Evolutionary conservation across 371 early-diverging fungal genomes (phyloP).

Genomic region (Mucor saturninus): DNA sequence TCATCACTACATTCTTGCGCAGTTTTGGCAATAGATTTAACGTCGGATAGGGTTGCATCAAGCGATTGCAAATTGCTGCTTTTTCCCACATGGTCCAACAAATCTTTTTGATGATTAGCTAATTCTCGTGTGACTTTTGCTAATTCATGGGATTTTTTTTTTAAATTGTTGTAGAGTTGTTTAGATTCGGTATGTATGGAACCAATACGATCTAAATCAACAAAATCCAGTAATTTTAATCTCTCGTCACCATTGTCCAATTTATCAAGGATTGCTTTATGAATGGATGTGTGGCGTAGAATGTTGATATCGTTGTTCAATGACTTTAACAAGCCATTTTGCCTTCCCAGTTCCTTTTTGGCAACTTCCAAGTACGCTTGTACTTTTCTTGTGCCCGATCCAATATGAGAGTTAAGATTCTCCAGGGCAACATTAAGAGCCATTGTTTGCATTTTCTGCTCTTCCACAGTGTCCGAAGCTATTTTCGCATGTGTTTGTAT

Average conservation of each 20-base stretch:
- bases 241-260: not conserved
- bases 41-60: constrained; percentile 37
- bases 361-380: constrained; percentile 20
- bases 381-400: constrained; percentile 20
- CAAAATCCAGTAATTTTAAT: constrained; percentile 30
- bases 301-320: constrained; percentile 33
- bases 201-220: constrained; percentile 28
- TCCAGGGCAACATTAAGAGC: constrained; percentile 65
- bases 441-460: constrained; percentile 59
- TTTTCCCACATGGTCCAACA: constrained; percentile 30
- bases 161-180: constrained; percentile 25
- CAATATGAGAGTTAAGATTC: constrained; percentile 60
- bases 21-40: constrained; percentile 25
- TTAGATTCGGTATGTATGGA: constrained; percentile 20
- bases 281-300: constrained; percentile 32
- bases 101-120: constrained; percentile 27
- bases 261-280: constrained; percentile 3
- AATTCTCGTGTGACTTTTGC: constrained; percentile 1
- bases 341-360: constrained; percentile 34
- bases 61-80: constrained; percentile 36
- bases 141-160: constrained; percentile 28
- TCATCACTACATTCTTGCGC: constrained; percentile 35
- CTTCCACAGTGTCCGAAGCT: constrained; percentile 52
- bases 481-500: constrained; percentile 47
- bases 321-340: constrained; percentile 24